These are phyloP conservation scores for Botrytis galanthina DNA, from an alignment of 2,329 filamentous ascomycete genomes.

Conservation along the genomic window DNA sequence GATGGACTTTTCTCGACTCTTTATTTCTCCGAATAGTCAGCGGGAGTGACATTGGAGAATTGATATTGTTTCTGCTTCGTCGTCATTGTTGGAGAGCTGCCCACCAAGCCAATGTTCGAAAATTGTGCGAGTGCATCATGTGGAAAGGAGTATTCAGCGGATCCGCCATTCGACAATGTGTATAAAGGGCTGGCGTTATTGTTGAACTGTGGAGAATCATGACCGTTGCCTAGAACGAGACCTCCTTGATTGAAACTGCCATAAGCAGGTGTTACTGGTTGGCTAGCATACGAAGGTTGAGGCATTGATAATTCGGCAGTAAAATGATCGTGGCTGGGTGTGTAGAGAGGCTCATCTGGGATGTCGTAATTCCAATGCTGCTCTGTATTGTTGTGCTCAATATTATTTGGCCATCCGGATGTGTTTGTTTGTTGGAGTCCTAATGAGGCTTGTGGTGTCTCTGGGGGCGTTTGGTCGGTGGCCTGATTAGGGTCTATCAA, in stretches of 20 bases:
- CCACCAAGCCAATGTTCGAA: conserved; percentile 22
- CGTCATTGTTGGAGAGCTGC: conserved; percentile 27
- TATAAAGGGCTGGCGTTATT: conserved; percentile 31
- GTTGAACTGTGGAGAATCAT: conserved; percentile 32
- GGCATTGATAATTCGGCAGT: conserved; percentile 34
- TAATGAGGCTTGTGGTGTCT: conserved; percentile 34
- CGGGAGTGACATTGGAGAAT: conserved; percentile 38
- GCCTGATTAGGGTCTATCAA: background rate
- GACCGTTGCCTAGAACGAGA: conserved; percentile 23
- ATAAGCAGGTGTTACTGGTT: conserved; percentile 38
- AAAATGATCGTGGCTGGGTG: conserved; percentile 34
- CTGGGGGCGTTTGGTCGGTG: conserved; percentile 32
- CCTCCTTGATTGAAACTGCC: conserved; percentile 33
- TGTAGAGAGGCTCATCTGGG: conserved; percentile 35
- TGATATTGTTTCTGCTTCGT: conserved; percentile 38
- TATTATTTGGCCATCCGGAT: conserved; percentile 24
- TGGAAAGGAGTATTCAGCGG: conserved; percentile 35
- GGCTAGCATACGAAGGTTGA: conserved; percentile 34
- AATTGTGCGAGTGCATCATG: conserved; percentile 24
- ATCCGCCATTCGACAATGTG: conserved; percentile 27
- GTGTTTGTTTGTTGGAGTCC: conserved; percentile 19
- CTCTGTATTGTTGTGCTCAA: conserved; percentile 27
- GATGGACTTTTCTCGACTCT: background rate
- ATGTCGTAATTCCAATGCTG: conserved; percentile 32
- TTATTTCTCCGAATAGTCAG: conserved; percentile 38